These are phyloP conservation scores for Coemansia umbellata DNA, from an alignment of 192 early-diverging fungal genomes.

Conservation along the genomic window DNA sequence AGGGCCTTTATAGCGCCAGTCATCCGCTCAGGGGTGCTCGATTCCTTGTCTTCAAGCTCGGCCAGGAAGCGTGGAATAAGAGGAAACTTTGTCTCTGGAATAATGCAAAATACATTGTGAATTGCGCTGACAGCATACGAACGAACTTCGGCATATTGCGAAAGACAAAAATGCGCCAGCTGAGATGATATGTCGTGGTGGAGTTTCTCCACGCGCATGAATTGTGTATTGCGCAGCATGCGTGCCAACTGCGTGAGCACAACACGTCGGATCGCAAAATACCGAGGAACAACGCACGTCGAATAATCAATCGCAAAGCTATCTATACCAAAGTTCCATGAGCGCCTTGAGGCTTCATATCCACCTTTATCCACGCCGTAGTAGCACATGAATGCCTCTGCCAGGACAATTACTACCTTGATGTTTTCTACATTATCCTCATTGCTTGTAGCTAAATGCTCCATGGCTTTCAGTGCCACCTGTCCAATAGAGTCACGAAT, in stretches of 20 bases:
- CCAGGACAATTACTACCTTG: slow-evolving; percentile 61
- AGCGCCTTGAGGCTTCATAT: slow-evolving; percentile 5
- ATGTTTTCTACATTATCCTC: slow-evolving; percentile 79
- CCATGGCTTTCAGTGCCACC: slow-evolving; percentile 52
- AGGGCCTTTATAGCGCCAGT: slow-evolving; percentile 41
- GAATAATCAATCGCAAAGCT: slow-evolving; percentile 28
- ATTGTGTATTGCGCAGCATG: slow-evolving; percentile 43
- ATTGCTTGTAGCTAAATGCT: slow-evolving; percentile 33
- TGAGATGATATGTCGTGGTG: slow-evolving; percentile 11
- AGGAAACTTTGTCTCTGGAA: slow-evolving; percentile 35
- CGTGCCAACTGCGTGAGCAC: slow-evolving; percentile 24
- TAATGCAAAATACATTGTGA: slow-evolving; percentile 22
- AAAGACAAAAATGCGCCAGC: slow-evolving; percentile 36
- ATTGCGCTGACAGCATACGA: slow-evolving; percentile 26
- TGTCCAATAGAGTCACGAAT: slow-evolving; percentile 56
- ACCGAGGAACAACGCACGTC: slow-evolving; percentile 24
- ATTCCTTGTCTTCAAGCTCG: slow-evolving; percentile 27
- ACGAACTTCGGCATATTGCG: slow-evolving; percentile 43
- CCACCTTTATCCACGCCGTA: slow-evolving; percentile 23
- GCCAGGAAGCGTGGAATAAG: slow-evolving; percentile 39
- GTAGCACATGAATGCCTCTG: slow-evolving; percentile 31
- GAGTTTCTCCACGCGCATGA: slow-evolving; percentile 13
- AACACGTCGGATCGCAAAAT: slow-evolving; percentile 20
- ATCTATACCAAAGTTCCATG: slow-evolving; percentile 33
- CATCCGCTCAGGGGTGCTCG: slow-evolving; percentile 45